Conservation (phyloP, 2,329 filamentous ascomycete species). For the Amesomyces nigricolor region DNA sequence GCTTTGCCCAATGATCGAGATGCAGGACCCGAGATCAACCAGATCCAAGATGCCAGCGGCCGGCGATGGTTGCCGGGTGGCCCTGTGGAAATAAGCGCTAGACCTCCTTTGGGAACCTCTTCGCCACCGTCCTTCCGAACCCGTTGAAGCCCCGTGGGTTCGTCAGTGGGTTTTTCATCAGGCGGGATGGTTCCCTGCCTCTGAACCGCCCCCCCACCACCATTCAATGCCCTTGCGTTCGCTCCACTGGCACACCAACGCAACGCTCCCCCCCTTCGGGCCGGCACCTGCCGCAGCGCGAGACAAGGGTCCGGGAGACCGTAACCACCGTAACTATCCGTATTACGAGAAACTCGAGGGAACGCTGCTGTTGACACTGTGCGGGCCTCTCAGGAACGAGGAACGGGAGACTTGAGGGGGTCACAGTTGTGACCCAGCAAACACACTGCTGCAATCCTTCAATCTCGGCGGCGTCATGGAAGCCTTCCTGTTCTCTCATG, state of each 20-base stretch:
- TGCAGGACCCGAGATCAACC: slow-evolving; percentile 16
- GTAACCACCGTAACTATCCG: not conserved
- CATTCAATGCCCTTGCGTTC: too few species aligned
- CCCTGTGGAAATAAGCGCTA: slow-evolving; percentile 13
- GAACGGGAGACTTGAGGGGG: too few species aligned
- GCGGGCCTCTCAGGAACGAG: too few species aligned
- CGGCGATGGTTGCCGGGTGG: not conserved
- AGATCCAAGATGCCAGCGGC: slow-evolving; percentile 15
- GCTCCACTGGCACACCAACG: not conserved
- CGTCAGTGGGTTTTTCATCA: not conserved
- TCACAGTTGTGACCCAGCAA: not conserved
- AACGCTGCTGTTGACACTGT: too few species aligned
- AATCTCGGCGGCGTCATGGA: slow-evolving; percentile 2
- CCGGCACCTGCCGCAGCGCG: slow-evolving; percentile 3
- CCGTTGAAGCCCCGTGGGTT: not conserved
- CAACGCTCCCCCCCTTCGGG: not conserved
- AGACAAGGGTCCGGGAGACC: not conserved
- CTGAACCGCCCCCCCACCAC: not conserved
- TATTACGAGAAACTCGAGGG: not conserved
- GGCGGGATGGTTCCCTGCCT: not conserved
- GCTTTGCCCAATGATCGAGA: slow-evolving; percentile 14
- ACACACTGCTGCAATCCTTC: not conserved
- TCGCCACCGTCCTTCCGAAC: slow-evolving; percentile 15
- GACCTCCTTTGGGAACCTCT: slow-evolving; percentile 4
- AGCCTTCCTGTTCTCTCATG: not conserved